Conservation (phyloP, 164 flowering plant genomes). For the Chimonanthus salicifolius region DNA sequence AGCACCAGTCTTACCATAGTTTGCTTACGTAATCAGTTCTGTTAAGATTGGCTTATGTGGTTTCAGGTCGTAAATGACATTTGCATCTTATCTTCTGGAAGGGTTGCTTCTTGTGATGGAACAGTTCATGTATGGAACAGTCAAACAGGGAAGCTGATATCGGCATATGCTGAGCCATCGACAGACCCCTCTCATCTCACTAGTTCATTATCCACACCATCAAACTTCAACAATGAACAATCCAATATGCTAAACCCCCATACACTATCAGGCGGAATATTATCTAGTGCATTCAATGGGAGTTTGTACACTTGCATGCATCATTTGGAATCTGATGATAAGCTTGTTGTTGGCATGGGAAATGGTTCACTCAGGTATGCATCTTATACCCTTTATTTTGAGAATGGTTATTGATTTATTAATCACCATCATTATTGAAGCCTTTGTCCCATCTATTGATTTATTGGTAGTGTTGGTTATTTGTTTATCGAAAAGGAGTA, state of each 20-base stretch:
- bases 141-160: constrained; percentile 66
- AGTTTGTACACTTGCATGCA: constrained; percentile 89
- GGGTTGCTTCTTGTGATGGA: constrained; percentile 97
- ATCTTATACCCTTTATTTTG: not conserved
- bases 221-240: constrained; percentile 47
- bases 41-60: not conserved
- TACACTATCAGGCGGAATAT: constrained; percentile 57
- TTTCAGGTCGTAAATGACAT: constrained; percentile 91
- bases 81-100: constrained; percentile 56
- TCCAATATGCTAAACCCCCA: constrained; percentile 51
- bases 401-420: too few relatives aligned
- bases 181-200: constrained; percentile 36
- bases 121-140: constrained; percentile 92
- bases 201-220: constrained; percentile 32
- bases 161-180: constrained; percentile 61
- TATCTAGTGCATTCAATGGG: constrained; percentile 70
- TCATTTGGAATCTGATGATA: constrained; percentile 43
- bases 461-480: too few relatives aligned
- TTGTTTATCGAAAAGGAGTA: too few relatives aligned
- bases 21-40: not conserved
- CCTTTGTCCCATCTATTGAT: too few relatives aligned
- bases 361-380: constrained; percentile 84
- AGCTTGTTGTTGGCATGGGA: constrained; percentile 81
- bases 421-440: too few relatives aligned
- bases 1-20: not conserved